Evolutionary conservation across 2,329 filamentous ascomycete genomes (phyloP).

Genomic region (Chalaropsis ovoidea): DNA sequence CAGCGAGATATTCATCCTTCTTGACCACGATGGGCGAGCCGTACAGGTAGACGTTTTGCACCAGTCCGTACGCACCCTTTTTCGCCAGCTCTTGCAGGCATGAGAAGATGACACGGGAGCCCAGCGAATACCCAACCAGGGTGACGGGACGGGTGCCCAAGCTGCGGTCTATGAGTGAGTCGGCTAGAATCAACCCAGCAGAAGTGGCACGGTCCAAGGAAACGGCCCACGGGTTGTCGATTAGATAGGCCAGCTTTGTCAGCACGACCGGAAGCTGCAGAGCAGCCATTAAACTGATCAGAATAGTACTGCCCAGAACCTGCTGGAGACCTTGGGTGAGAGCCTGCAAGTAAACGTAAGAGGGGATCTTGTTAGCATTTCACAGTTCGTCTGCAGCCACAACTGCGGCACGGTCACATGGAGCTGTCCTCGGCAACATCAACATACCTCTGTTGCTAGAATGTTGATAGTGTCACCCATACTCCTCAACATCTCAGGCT

Average conservation of each 20-base stretch:
- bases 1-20: slow-evolving; percentile 75
- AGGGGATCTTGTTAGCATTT: slow-evolving; percentile 17
- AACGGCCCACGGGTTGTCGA: slow-evolving; percentile 98
- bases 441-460: slow-evolving; percentile 77
- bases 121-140: slow-evolving; percentile 87
- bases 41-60: slow-evolving; percentile 94
- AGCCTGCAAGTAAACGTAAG: slow-evolving; percentile 45
- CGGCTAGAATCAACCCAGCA: slow-evolving; percentile 83
- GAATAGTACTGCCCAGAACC: slow-evolving; percentile 78
- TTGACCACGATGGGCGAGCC: slow-evolving; percentile 87
- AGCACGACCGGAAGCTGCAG: slow-evolving; percentile 85
- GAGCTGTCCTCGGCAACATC: no score
- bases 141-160: slow-evolving; percentile 85
- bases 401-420: no score
- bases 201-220: slow-evolving; percentile 82
- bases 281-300: slow-evolving; percentile 83
- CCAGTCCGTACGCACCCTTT: slow-evolving; percentile 71
- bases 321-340: slow-evolving; percentile 94
- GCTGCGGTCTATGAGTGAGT: slow-evolving; percentile 85
- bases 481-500: slow-evolving; percentile 92
- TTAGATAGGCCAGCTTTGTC: slow-evolving; percentile 88
- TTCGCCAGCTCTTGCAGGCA: slow-evolving; percentile 78
- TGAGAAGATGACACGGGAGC: slow-evolving; percentile 83
- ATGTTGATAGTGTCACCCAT: slow-evolving; percentile 99
- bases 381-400: not conserved